Conservation (phyloP, 2,329 filamentous ascomycete species). For the Fusarium virguliforme region DNA sequence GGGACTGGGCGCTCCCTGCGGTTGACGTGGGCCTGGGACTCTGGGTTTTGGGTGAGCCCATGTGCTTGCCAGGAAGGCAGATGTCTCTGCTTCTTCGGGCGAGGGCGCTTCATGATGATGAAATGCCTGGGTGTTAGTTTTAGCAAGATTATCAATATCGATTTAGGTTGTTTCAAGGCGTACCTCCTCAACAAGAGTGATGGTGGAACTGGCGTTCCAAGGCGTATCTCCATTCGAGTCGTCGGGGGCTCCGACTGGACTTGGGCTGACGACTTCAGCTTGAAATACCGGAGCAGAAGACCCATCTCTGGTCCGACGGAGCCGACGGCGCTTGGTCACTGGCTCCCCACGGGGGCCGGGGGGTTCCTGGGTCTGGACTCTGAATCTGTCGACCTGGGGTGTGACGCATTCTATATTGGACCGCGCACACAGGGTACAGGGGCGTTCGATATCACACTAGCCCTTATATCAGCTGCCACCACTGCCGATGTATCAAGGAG, state of each 20-base stretch:
- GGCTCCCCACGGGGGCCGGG: not conserved
- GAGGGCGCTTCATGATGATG: slow-evolving; percentile 37
- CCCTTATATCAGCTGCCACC: not conserved
- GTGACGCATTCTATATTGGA: slow-evolving; percentile 46
- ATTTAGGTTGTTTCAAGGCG: not conserved
- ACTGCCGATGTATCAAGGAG: not conserved
- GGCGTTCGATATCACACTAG: slow-evolving; percentile 48
- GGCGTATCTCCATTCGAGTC: not conserved
- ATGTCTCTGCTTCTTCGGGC: slow-evolving; percentile 37
- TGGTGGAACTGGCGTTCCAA: slow-evolving; percentile 32
- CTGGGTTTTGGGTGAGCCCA: slow-evolving; percentile 17
- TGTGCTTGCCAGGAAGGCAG: slow-evolving; percentile 22
- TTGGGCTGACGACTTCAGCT: not conserved
- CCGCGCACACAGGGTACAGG: slow-evolving; percentile 53
- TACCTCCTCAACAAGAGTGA: slow-evolving; percentile 30
- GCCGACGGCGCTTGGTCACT: slow-evolving; percentile 5
- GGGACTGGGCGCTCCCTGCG: not conserved
- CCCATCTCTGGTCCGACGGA: slow-evolving; percentile 4
- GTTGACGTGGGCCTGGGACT: not conserved
- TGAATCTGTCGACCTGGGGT: slow-evolving; percentile 15
- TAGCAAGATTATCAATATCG: not conserved
- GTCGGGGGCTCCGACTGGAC: not conserved
- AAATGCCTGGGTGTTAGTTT: slow-evolving; percentile 31
- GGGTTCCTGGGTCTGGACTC: not conserved
- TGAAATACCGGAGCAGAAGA: not conserved